phyloP scores from a whole-genome alignment of 1,139 yeast species.

The Pichia sp. region DNA sequence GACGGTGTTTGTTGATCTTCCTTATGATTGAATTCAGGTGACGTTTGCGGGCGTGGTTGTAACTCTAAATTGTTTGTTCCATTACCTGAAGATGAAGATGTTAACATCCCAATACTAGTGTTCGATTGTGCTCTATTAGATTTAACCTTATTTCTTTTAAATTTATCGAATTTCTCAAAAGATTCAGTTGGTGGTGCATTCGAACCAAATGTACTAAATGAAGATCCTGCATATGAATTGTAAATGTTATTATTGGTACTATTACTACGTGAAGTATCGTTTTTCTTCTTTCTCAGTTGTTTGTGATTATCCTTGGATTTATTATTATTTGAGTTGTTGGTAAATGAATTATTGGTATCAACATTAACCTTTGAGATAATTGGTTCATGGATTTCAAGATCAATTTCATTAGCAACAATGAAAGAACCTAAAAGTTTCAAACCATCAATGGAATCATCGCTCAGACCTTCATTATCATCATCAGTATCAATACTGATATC shows the following conservation, averaged over 20 bases:
- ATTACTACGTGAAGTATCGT: background rate
- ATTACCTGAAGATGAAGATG: too few species aligned
- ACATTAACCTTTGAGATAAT: background rate
- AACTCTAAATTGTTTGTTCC: background rate
- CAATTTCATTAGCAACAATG: constrained; percentile 2
- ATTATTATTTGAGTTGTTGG: background rate
- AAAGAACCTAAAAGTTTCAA: constrained; percentile 6
- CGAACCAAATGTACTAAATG: constrained; percentile 18
- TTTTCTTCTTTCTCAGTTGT: constrained; percentile 3
- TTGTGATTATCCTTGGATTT: constrained; percentile 1
- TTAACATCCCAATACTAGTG: background rate
- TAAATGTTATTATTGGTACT: background rate
- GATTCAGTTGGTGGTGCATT: constrained; percentile 10
- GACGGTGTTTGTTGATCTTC: background rate
- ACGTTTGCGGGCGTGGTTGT: constrained; percentile 8
- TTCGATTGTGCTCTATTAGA: constrained; percentile 9
- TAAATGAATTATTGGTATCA: background rate
- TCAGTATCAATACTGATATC: background rate
- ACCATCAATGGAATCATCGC: too few species aligned
- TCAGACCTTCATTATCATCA: background rate
- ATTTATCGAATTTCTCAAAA: constrained; percentile 14
- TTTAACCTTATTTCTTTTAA: constrained; percentile 3
- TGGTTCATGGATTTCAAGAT: constrained; percentile 8
- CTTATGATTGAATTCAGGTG: constrained; percentile 2
- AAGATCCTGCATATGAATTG: constrained; percentile 19